Base-by-base conservation (phyloP, 2,329 filamentous ascomycete genomes). In the Dothistroma septosporum region DNA sequence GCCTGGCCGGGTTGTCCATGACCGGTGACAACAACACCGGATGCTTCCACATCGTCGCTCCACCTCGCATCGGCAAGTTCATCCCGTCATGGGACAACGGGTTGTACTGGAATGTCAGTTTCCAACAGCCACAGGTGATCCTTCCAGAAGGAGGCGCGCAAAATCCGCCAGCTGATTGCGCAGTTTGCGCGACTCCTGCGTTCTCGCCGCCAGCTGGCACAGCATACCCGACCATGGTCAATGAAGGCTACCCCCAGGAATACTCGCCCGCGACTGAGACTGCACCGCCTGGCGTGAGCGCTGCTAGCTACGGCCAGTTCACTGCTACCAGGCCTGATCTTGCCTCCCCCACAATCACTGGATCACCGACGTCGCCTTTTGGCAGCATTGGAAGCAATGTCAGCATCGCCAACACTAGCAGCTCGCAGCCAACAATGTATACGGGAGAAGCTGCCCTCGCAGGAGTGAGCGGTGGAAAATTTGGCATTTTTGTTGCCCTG, bases 21-120 rank as follows among this genome's bases (percentile, higher is more conserved):
- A 48, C 47, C 48, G 47, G 47, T 21, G n/a, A 44, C 16, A 21
- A 24, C 12, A 32, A 37, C 28, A 28, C 33, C 28, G 37, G 31
- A 10, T 53, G 49, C 37, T 50, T 33, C 22, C 16, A 47, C 9
- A 46, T 59, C 50, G 57, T 48, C n/a, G 49, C 57, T 32, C 49
- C 57, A 16, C 32, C 57, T 44, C n/a, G 48, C 12, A 52, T 53
- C 21, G 49, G 44, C n/a, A n/a, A 33, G 12, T 28, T 59, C 57
- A 50, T 59, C 16, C 57, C 57, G 1, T 35, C 33, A 14, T 59
- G 57, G 57, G 21, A 33, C 35, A 2, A 53, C 1, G 49, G 46
- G 16, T 24, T 48, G 11, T 59, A 44, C 57, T 59, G 57, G 57
- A 53, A 59, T 37, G 24, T 59, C 32, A 47, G 44, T 28, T 59